phyloP scores from a whole-genome alignment of 1,139 yeast species.

The Fermentozyma sake region DNA sequence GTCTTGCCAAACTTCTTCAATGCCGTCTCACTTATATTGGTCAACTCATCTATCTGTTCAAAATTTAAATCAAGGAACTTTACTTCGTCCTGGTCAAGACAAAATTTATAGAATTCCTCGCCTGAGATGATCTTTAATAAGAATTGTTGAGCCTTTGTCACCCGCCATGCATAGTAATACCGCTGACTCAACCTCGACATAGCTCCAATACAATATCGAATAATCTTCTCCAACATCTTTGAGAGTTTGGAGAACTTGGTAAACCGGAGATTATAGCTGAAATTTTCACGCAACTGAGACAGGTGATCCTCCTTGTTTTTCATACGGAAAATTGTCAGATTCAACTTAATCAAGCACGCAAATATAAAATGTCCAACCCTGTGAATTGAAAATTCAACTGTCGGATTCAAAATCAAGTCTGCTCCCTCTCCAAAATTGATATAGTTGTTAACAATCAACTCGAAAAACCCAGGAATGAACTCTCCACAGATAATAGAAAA shows the following conservation, averaged over 20 bases:
- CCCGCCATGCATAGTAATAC: conserved; percentile 44
- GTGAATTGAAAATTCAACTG: conserved; percentile 26
- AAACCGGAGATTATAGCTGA: conserved; percentile 10
- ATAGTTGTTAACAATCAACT: conserved; percentile 24
- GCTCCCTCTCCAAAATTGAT: conserved; percentile 32
- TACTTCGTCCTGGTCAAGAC: conserved; percentile 6
- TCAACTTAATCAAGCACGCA: conserved; percentile 14
- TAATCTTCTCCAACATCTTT: conserved; percentile 13
- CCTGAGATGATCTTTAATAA: conserved; percentile 19
- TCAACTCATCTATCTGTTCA: conserved; percentile 7
- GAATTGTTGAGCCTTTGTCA: conserved; percentile 32
- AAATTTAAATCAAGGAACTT: conserved; percentile 7
- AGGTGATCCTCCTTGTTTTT: conserved; percentile 15
- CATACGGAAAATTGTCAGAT: conserved; percentile 10
- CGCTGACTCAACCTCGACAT: conserved; percentile 29
- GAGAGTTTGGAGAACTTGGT: conserved; percentile 11
- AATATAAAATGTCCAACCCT: conserved; percentile 26
- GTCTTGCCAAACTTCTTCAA: conserved; percentile 12
- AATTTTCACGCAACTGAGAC: conserved; percentile 11
- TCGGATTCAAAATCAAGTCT: conserved; percentile 34
- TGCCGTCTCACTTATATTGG: conserved; percentile 10
- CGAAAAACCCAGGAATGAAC: conserved; percentile 25
- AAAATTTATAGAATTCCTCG: conserved; percentile 27
- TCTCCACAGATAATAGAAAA: conserved; percentile 20
- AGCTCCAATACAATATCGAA: conserved; percentile 20